Evolutionary conservation across 2,329 filamentous ascomycete genomes (phyloP).

Genomic region (Cytospora piceicola): DNA sequence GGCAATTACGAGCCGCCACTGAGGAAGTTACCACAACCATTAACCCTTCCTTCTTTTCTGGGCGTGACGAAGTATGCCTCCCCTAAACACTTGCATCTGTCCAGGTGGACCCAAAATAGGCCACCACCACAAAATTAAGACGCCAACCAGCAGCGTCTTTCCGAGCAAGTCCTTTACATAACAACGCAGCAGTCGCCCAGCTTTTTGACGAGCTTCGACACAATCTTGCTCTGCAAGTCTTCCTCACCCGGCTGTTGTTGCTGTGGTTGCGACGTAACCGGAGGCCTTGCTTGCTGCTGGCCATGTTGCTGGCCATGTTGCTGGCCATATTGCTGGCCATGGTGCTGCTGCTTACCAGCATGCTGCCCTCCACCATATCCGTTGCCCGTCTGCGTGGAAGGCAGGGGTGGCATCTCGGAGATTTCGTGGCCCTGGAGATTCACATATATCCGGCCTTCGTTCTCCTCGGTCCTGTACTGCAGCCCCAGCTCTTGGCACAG

Average conservation of each 20-base stretch:
- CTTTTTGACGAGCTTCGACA: constrained; percentile 65
- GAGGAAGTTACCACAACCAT: neutral
- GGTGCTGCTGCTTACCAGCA: constrained; percentile 45
- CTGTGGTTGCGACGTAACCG: constrained; percentile 42
- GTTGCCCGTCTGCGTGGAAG: constrained; percentile 51
- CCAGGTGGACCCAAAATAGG: neutral
- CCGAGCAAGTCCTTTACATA: constrained; percentile 58
- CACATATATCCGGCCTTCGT: constrained; percentile 86
- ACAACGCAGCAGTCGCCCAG: constrained; percentile 61
- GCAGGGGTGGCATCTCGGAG: constrained; percentile 44
- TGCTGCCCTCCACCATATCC: constrained; percentile 44
- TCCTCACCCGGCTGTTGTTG: constrained; percentile 54
- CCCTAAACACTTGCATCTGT: neutral
- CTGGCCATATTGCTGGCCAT: constrained; percentile 48
- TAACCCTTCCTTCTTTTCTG: neutral
- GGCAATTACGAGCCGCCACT: neutral
- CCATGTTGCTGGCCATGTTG: constrained; percentile 49
- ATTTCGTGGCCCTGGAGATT: constrained; percentile 77
- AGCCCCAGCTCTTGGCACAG: constrained; percentile 83
- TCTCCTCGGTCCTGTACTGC: constrained; percentile 83
- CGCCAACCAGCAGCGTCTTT: constrained; percentile 5
- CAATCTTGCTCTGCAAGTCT: constrained; percentile 61
- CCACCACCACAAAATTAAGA: neutral
- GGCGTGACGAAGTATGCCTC: neutral
- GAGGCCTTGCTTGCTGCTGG: constrained; percentile 40